These are phyloP conservation scores for Exobasidium rhododendri DNA, from an alignment of 1,284 basidiomycete genomes.

Conservation along the genomic window DNA sequence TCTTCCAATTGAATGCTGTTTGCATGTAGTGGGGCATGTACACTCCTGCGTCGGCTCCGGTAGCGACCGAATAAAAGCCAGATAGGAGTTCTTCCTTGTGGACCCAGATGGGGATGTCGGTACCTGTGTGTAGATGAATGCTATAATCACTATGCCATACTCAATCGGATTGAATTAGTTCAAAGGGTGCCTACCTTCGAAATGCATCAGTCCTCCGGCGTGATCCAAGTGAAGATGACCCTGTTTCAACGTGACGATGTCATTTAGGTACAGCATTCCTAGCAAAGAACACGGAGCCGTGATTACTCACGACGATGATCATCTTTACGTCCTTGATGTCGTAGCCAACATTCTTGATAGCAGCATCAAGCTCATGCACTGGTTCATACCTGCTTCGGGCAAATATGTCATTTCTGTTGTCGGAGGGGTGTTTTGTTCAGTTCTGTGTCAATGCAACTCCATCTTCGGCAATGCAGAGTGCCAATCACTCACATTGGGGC, in stretches of 20 bases:
- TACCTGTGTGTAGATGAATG: too few species aligned
- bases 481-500: not conserved
- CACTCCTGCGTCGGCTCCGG: slow-evolving; percentile 40
- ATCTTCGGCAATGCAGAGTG: too few species aligned
- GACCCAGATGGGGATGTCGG: slow-evolving; percentile 44
- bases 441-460: slow-evolving; percentile 19
- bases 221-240: slow-evolving; percentile 43
- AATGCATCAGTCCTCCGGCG: slow-evolving; percentile 41
- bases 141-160: not conserved
- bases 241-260: slow-evolving; percentile 3
- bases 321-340: slow-evolving; percentile 37
- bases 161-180: not conserved
- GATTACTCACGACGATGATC: slow-evolving; percentile 24
- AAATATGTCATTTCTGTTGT: slow-evolving; percentile 32
- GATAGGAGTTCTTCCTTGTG: slow-evolving; percentile 46
- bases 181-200: too few species aligned
- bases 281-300: too few species aligned
- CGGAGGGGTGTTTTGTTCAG: not conserved
- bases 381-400: slow-evolving; percentile 24
- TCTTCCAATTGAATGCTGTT: slow-evolving; percentile 46
- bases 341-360: slow-evolving; percentile 43
- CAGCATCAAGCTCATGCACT: slow-evolving; percentile 48
- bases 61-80: slow-evolving; percentile 42
- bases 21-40: slow-evolving; percentile 39
- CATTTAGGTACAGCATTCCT: not conserved